Conservation (phyloP, 495 filamentous ascomycete genomes). For the Lepraria neglecta region DNA sequence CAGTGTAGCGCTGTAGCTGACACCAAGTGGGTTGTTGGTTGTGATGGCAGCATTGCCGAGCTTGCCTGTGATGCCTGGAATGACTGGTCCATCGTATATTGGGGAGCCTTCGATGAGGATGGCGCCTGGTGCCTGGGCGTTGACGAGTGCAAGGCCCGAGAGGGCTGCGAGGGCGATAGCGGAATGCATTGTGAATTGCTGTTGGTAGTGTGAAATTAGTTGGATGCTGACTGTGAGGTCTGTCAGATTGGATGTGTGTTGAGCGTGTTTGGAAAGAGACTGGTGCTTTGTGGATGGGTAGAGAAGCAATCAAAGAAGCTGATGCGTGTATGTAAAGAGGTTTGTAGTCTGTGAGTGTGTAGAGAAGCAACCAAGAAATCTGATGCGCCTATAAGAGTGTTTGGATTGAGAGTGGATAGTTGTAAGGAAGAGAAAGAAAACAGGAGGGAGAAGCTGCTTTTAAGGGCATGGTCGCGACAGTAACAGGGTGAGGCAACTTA, state of each 20-base stretch:
- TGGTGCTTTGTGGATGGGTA: not conserved
- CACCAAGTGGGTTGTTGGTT: conserved; percentile 56
- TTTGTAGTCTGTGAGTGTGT: conserved; percentile 1
- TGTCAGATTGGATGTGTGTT: not conserved
- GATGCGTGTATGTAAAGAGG: not conserved
- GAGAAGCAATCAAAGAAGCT: not conserved
- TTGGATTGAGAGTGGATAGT: not conserved
- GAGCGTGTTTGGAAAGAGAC: not conserved
- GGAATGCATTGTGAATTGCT: conserved; percentile 36
- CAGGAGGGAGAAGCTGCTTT: not conserved
- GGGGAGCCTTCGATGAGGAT: conserved; percentile 22
- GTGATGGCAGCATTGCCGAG: conserved; percentile 52
- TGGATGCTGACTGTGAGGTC: not conserved
- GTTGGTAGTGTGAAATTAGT: not conserved
- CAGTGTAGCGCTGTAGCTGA: conserved; percentile 53
- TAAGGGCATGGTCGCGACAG: conserved; percentile 5
- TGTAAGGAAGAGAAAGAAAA: not conserved
- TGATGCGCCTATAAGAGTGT: not conserved
- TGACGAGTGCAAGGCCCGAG: conserved; percentile 37
- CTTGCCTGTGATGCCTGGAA: conserved; percentile 28
- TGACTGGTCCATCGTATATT: conserved; percentile 30
- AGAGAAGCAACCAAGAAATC: conserved; percentile 5
- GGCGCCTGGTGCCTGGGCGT: conserved; percentile 34
- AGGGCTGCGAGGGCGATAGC: conserved; percentile 37
- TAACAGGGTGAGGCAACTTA: not conserved